Percentiles rank a stretch among this genome's conserved stretches.
These are phyloP conservation scores for Eleusine indica DNA, from an alignment of 176 grass and related monocot species.

Conservation along the genomic window DNA sequence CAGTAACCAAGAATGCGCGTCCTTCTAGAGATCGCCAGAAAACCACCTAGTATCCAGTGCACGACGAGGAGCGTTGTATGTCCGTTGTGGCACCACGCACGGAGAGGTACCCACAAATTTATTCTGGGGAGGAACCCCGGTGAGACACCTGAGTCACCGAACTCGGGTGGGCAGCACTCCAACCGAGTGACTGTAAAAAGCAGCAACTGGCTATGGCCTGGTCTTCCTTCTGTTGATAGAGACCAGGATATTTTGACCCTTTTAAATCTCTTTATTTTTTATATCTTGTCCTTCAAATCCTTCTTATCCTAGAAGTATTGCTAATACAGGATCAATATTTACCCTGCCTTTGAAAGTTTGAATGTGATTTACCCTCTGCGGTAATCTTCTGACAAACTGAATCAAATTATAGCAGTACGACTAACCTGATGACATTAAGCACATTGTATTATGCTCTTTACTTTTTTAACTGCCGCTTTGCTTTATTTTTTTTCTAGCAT, in stretches of 20 bases:
- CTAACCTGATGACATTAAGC: background rate
- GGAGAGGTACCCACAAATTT: no score
- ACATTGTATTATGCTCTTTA: background rate
- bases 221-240: background rate
- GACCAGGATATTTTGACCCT: background rate
- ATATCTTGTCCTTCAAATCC: background rate
- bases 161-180: no score
- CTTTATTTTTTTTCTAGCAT: background rate
- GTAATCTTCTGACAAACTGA: background rate
- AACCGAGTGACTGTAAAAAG: no score
- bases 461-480: slow-evolving; percentile 1
- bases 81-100: no score
- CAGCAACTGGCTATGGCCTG: background rate
- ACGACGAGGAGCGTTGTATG: no score
- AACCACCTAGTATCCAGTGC: no score
- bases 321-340: background rate
- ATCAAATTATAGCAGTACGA: background rate
- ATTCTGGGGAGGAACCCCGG: no score
- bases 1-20: no score
- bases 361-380: background rate
- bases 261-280: background rate
- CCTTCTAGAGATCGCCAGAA: no score
- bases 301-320: background rate
- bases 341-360: background rate
- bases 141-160: no score